Base-by-base conservation (phyloP, 2,329 filamentous ascomycete genomes). In the Paecilomyces sp. region DNA sequence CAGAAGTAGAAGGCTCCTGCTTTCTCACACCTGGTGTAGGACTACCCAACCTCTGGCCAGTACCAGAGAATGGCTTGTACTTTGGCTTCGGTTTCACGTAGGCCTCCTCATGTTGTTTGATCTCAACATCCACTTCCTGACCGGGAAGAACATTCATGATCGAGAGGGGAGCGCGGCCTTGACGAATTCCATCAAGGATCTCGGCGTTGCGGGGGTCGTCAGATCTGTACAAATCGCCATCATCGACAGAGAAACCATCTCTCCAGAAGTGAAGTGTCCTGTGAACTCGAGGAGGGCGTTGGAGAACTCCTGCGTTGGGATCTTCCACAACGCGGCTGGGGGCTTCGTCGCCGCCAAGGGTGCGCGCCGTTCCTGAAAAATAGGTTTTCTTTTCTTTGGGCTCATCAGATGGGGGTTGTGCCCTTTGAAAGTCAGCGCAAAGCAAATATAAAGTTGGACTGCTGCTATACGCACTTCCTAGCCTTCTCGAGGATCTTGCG, bases 241-340 rank as follows among this genome's bases (percentile, higher is more conserved):
- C 85, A 65, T 88, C 85, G 41, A 88, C 83, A 2, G 84, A 87
- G 67, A 88, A 87, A 24, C 85, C 85, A 68, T 88, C 83, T 5
- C 80, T 76, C 85, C 85, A 88, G 64, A 88, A 82, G 66, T 88
- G 84, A 51, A 88, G 79, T 25, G 80, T 83, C 58, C 85, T 79
- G 47, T 80, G 80, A 25, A 85, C 83, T 28, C 81, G 81, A 60
- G 79, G 75, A n/a, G 79, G 72, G 12, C 71, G 73, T 57, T 73
- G 74, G 28, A 76, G 68, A 18, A 71, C 66, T 57, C 76, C 74
- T 13, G 76, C 74, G 25, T 69, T 75, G 15, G 83, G 80, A 64
- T 83, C 80, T 56, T 81, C 78, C 57, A 88, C 79, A 13, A 83
- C 74, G 59, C 78, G 77, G 61, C 83, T 86, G 15, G 84, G 84